phyloP scores from a whole-genome alignment of 371 early-diverging fungal genomes.

The Mortierella sp. region DNA sequence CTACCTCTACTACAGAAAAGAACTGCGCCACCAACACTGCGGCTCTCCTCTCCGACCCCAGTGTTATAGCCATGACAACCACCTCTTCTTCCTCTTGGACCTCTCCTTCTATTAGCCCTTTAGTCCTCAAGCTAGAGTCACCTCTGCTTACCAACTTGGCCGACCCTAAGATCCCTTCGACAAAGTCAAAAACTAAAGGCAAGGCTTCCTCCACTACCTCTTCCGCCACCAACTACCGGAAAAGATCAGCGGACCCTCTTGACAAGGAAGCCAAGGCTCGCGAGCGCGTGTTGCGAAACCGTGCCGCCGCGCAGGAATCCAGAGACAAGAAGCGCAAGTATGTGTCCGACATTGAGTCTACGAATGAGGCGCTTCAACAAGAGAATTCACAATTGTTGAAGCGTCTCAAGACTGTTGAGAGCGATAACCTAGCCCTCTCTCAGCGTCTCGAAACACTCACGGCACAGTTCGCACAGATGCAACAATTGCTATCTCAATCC shows the following conservation, averaged over 20 bases:
- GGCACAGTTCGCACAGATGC: conserved; percentile 65
- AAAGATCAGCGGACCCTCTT: conserved; percentile 57
- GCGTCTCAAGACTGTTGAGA: conserved; percentile 75
- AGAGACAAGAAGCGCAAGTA: conserved; percentile 91
- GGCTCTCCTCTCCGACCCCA: conserved; percentile 40
- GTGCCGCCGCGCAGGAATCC: conserved; percentile 92
- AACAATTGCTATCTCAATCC: conserved; percentile 62
- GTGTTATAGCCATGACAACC: conserved; percentile 40
- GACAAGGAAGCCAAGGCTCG: conserved; percentile 67
- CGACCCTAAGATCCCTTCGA: not conserved
- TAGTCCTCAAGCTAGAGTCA: conserved; percentile 53
- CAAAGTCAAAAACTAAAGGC: conserved; percentile 17
- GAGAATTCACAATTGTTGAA: conserved; percentile 74
- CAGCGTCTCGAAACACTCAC: conserved; percentile 71
- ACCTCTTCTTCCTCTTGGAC: conserved; percentile 28
- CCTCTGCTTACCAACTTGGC: conserved; percentile 27
- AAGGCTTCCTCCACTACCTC: conserved; percentile 13
- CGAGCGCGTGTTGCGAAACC: conserved; percentile 85
- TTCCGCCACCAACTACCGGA: conserved; percentile 39
- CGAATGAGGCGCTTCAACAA: conserved; percentile 72
- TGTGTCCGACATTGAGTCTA: conserved; percentile 79
- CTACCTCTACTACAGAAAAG: conserved; percentile 5
- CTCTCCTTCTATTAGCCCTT: conserved; percentile 46
- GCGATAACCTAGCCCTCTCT: conserved; percentile 67
- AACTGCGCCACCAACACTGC: conserved; percentile 11